Base-by-base conservation (phyloP, 352 stramenopile species). In the Phytophthora pisi region DNA sequence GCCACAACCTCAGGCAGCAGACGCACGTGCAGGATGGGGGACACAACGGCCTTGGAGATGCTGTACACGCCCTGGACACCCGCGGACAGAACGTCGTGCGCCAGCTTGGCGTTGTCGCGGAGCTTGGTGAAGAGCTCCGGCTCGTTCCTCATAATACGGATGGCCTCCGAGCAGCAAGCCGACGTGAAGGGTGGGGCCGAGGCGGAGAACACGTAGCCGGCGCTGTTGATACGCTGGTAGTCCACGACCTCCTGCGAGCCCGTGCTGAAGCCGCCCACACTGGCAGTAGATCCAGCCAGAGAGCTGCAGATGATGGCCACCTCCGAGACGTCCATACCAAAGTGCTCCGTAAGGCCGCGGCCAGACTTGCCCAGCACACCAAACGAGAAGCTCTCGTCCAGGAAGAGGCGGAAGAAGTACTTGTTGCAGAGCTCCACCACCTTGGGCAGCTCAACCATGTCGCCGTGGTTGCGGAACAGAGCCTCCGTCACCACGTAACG, bases 191-290 rank as follows among this genome's bases (percentile, higher is more conserved):
- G 98, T 36, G 97, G 96, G 24, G 95, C 89, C 52, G 96, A 98
- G n/a, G 98, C 98, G 64, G 95, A 99, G 79, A 99, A 99, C 68
- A 97, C 98, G 78, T 99, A 99, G 52, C 97, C 97, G 5, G 97
- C 97, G 42, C 95, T 98, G 70, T 96, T 98, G 34, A 99, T 89
- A 51, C 98, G 93, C 81, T 99, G 98, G 86, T 99, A 98, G 78
- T 99, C 96, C 9, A 99, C 95, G 5, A 99, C 93, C 61, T 99
- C 97, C 69, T 97, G 88, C 53, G 89, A 97, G 11, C 98, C 98
- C 40, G 98, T 96, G 62, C 96, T 99, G 61, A 99, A 96, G 49
- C 98, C 98, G 23, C 98, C 98, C 51, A 99, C 91, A 61, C 88
- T 97, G 5, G 94, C 96, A 3, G 98, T 72, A 1, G 96, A 85